These are phyloP conservation scores for Bjerkandera adusta DNA, from an alignment of 1,284 basidiomycete genomes.

Conservation along the genomic window DNA sequence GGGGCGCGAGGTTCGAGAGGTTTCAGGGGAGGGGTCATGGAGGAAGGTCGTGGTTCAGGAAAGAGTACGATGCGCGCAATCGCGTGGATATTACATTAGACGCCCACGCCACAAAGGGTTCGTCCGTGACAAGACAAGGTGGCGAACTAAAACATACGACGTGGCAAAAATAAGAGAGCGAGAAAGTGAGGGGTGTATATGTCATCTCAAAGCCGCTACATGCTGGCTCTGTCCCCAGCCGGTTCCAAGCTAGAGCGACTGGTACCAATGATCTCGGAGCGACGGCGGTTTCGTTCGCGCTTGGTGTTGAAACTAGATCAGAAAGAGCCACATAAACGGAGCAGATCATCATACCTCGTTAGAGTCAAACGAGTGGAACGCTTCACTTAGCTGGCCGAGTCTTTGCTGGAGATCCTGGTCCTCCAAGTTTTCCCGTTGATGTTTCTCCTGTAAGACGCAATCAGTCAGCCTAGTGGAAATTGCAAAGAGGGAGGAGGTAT, in stretches of 20 bases:
- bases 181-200: no score
- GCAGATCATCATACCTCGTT: slow-evolving; percentile 14
- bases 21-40: slow-evolving; percentile 16
- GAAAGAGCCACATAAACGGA: no score
- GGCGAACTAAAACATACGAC: no score
- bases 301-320: no score
- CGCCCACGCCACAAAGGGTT: slow-evolving; percentile 5
- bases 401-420: slow-evolving; percentile 16
- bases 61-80: not conserved
- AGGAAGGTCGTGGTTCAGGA: not conserved
- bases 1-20: slow-evolving; percentile 30
- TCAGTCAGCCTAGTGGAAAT: no score
- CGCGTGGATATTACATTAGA: slow-evolving; percentile 26
- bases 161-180: no score
- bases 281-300: no score
- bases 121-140: not conserved
- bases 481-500: no score
- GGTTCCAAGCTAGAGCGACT: no score
- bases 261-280: no score
- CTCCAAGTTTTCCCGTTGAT: slow-evolving; percentile 9
- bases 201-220: no score
- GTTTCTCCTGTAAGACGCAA: slow-evolving; percentile 12
- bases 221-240: no score
- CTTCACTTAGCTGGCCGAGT: slow-evolving; percentile 9
- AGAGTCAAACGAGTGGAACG: not conserved